These are phyloP conservation scores for Tulasnella sp. DNA, from an alignment of 768 basidiomycete species.

Conservation along the genomic window DNA sequence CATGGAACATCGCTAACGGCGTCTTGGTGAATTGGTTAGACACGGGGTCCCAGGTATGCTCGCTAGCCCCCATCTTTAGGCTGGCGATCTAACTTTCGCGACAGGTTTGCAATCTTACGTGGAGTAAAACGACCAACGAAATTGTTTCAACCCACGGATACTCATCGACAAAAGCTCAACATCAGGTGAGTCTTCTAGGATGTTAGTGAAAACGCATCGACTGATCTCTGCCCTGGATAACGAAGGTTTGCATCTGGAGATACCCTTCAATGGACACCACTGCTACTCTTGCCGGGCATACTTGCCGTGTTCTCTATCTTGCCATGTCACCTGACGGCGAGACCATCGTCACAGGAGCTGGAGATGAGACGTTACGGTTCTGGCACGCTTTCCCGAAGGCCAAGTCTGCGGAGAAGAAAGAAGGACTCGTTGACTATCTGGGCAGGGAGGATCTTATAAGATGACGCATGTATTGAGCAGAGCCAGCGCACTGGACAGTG, in stretches of 20 bases:
- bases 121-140: slow-evolving; percentile 92
- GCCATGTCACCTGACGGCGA: slow-evolving; percentile 96
- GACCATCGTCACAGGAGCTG: slow-evolving; percentile 96
- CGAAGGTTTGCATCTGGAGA: slow-evolving; percentile 36
- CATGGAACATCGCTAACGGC: slow-evolving; percentile 91
- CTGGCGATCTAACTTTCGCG: not conserved
- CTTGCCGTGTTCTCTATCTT: slow-evolving; percentile 90
- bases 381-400: slow-evolving; percentile 84
- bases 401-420: slow-evolving; percentile 18
- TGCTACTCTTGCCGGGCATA: slow-evolving; percentile 87
- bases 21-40: slow-evolving; percentile 78
- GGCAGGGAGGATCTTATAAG: slow-evolving; percentile 10
- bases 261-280: slow-evolving; percentile 93
- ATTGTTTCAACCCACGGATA: slow-evolving; percentile 97
- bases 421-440: slow-evolving; percentile 16
- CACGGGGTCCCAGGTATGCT: slow-evolving; percentile 84
- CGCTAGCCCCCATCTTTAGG: not conserved
- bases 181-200: slow-evolving; percentile 78
- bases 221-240: not conserved
- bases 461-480: not conserved
- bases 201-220: not conserved
- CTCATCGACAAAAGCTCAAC: slow-evolving; percentile 84
- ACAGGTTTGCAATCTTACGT: slow-evolving; percentile 94
- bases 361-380: slow-evolving; percentile 92
- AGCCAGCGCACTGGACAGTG: not conserved